phyloP scores from a whole-genome alignment of 2,329 filamentous ascomycete species.

The Setomelanomma holmii region DNA sequence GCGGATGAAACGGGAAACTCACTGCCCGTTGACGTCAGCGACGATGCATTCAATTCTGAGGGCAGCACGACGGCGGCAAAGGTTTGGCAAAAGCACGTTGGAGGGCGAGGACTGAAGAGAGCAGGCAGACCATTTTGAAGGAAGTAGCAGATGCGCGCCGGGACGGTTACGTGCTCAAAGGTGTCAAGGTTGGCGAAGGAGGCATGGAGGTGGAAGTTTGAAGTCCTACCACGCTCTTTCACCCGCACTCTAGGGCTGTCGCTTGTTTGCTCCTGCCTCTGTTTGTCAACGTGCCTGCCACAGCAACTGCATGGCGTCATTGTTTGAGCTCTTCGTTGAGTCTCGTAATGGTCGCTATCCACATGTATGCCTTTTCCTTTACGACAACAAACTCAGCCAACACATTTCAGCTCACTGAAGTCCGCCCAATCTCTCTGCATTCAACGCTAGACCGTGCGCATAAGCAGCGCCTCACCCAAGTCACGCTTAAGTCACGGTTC shows the following conservation, averaged over 20 bases:
- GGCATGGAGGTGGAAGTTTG: conserved; percentile 30
- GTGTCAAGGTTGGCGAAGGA: conserved; percentile 37
- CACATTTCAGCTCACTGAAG: no score
- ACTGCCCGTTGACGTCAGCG: conserved; percentile 43
- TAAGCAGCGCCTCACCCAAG: background rate
- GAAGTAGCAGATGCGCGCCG: conserved; percentile 36
- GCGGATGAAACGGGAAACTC: conserved; percentile 46
- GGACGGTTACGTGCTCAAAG: conserved; percentile 42
- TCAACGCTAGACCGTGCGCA: background rate
- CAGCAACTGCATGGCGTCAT: background rate
- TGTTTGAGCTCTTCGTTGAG: background rate
- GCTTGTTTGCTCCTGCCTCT: background rate
- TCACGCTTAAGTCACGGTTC: background rate
- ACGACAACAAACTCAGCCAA: background rate
- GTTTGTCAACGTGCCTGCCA: background rate
- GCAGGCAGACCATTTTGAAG: conserved; percentile 24
- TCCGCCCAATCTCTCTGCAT: background rate
- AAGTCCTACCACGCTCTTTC: background rate
- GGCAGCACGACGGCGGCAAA: conserved; percentile 44
- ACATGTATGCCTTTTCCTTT: background rate
- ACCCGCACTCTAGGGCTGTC: background rate
- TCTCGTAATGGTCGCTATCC: no score
- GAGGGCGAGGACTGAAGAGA: conserved; percentile 29
- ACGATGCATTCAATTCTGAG: conserved; percentile 40
- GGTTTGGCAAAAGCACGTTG: conserved; percentile 37